Percentiles rank a stretch among this genome's conserved stretches.
Conservation (phyloP, 1,284 basidiomycete species). For the Ustilago loliicola region DNA sequence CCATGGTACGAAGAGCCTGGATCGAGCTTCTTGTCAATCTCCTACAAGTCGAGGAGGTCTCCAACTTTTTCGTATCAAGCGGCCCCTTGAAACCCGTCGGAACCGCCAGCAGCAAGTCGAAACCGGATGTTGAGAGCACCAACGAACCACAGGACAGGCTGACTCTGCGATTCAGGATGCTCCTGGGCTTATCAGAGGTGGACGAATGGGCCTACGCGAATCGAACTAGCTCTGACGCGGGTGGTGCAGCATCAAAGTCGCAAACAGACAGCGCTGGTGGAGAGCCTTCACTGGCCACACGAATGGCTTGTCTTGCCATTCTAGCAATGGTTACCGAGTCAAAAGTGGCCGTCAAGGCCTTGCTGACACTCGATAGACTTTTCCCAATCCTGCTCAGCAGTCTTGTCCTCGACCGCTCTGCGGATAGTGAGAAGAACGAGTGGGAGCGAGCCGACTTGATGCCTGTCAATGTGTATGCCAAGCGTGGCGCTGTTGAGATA, state of each 20-base stretch:
- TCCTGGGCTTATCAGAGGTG: slow-evolving; percentile 32
- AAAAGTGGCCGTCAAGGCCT: background rate
- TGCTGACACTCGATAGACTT: slow-evolving; percentile 32
- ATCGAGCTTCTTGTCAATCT: slow-evolving; percentile 96
- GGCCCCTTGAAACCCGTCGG: background rate
- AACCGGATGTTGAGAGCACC: background rate
- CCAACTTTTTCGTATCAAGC: slow-evolving; percentile 20
- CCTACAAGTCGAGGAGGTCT: slow-evolving; percentile 79
- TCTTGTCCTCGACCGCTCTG: slow-evolving; percentile 33
- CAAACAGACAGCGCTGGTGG: slow-evolving; percentile 12
- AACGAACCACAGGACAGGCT: slow-evolving; percentile 21
- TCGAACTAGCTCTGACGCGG: background rate
- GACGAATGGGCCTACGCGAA: slow-evolving; percentile 33
- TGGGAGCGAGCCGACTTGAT: slow-evolving; percentile 36
- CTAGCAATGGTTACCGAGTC: slow-evolving; percentile 41
- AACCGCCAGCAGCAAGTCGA: background rate
- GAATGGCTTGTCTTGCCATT: slow-evolving; percentile 37
- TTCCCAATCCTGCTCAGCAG: slow-evolving; percentile 23
- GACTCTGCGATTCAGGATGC: slow-evolving; percentile 31
- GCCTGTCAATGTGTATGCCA: background rate
- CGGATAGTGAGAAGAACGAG: slow-evolving; percentile 25
- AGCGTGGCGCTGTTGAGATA: background rate
- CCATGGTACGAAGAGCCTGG: slow-evolving; percentile 84
- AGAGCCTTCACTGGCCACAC: slow-evolving; percentile 34
- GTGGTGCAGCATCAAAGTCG: background rate